Evolutionary conservation across 2,329 filamentous ascomycete species (phyloP), one percentile per base, ranked within the genome.

Genomic region (Calonectria multiphialidica): DNA sequence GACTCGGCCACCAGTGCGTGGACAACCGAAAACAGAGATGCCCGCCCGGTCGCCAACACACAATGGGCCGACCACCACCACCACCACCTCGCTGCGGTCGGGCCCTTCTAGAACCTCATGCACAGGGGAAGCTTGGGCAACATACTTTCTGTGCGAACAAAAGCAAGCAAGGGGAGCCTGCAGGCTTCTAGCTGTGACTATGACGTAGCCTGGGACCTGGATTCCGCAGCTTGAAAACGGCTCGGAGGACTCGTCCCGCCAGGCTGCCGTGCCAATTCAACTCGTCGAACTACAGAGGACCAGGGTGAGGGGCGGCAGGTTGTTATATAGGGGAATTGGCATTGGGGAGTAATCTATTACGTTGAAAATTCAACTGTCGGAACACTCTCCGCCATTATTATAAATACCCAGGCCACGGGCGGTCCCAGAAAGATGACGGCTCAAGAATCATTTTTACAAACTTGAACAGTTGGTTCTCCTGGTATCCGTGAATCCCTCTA

Each of bases 21-120:
- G 33, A 33, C 53, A 23, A 40, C 53, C 53, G 53, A 59, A 53
- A 21, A 23, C 33, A 59, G 3, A 30, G 28, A 30, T 30, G 28
- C 28, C 25, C 33, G 21, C 18, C 53, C 21, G 53, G 21, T 16
- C 53, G 53, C 53, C 53, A 59, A 15, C 53, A 25, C 35, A 59
- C 53, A 59, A 59, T 59, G 53, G 53, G 53, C 15, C 53, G 53
- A 57, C 53, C 28, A 30, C 33, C n/a, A n/a, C n/a, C n/a, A n/a
- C n/a, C n/a, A n/a, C n/a, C n/a, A 25, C 18, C 6, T 37, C 12
- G 33, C 53, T 57, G 53, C 53, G 40, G 53, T n/a, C 33, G 53
- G 53, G 33, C 53, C 53, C 53, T 57, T 57, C 53, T 57, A 57
- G 53, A 57, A 57, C 53, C 53, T 25, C 53, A 40, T 40, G 53